phyloP scores from a whole-genome alignment of 208 protist genomes.

The Wallacemonas rigidus region DNA sequence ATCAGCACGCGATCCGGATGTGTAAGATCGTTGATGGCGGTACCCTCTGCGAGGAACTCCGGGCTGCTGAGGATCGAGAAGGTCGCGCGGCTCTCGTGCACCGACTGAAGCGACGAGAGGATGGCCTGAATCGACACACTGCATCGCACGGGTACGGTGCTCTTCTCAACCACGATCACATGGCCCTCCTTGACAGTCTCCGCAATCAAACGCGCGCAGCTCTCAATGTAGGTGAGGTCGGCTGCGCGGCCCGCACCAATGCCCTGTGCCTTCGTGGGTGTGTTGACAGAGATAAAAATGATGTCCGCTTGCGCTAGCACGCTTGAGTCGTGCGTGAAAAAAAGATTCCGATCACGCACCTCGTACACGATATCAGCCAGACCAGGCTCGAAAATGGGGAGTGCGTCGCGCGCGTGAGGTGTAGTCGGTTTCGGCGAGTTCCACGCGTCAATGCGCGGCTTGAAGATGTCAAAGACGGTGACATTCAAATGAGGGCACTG shows the following conservation, averaged over 20 bases:
- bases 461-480: conserved; percentile 92
- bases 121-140: conserved; percentile 46
- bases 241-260: conserved; percentile 83
- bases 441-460: conserved; percentile 93
- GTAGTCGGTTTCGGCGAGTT: conserved; percentile 60
- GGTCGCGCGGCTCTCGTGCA: conserved; percentile 16
- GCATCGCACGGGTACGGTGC: conserved; percentile 88
- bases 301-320: conserved; percentile 87
- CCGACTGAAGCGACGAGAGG: conserved; percentile 28
- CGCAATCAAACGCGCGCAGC: conserved; percentile 79
- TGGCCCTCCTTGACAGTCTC: conserved; percentile 35
- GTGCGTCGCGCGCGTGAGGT: conserved; percentile 22
- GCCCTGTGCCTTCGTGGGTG: conserved; percentile 96
- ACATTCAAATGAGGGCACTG: conserved; percentile 92
- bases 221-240: conserved; percentile 93
- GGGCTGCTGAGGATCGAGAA: conserved; percentile 97
- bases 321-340: conserved; percentile 92
- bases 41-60: conserved; percentile 97
- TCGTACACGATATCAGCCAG: conserved; percentile 88
- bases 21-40: conserved; percentile 86
- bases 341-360: conserved; percentile 89
- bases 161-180: conserved; percentile 95
- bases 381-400: conserved; percentile 97
- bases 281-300: conserved; percentile 98
- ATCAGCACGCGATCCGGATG: conserved; percentile 97